Percentiles rank a stretch among this genome's conserved stretches.
Evolutionary conservation across 768 basidiomycete species (phyloP).

Genomic region (Agaricus subrufescens): DNA sequence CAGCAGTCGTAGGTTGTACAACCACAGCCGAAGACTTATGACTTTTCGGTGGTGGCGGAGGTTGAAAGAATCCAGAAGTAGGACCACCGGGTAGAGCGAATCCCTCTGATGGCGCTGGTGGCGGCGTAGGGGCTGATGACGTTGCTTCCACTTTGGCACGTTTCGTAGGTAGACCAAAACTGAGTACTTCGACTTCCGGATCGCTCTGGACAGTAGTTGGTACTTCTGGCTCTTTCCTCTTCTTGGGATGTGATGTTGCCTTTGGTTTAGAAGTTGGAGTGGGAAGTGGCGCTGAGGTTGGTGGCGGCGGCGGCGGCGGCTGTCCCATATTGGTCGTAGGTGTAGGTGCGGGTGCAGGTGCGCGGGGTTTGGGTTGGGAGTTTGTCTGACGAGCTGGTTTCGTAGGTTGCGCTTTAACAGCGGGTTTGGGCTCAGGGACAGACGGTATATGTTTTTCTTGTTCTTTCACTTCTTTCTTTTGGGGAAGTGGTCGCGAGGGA

Average conservation of each 20-base stretch:
- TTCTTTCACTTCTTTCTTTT: constrained; percentile 29
- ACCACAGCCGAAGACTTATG: background rate
- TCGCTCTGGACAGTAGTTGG: background rate
- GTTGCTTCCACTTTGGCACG: constrained; percentile 1
- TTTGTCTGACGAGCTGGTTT: constrained; percentile 26
- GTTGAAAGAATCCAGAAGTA: constrained; percentile 4
- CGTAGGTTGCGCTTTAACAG: constrained; percentile 25
- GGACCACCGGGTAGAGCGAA: constrained; percentile 11
- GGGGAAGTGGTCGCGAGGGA: constrained; percentile 2
- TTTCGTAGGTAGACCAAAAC: constrained; percentile 8
- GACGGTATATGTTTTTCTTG: constrained; percentile 26
- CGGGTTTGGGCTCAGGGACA: constrained; percentile 23
- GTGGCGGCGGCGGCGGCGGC: no score
- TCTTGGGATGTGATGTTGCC: background rate
- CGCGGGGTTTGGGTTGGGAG: constrained; percentile 19
- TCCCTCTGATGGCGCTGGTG: background rate
- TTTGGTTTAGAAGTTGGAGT: constrained; percentile 22
- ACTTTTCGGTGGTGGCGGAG: constrained; percentile 1
- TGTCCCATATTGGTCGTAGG: constrained; percentile 14
- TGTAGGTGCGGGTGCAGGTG: constrained; percentile 1
- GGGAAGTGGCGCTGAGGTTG: constrained; percentile 25
- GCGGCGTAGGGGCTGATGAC: background rate
- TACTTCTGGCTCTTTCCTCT: constrained; percentile 3
- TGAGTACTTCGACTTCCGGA: constrained; percentile 2
- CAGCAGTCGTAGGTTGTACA: background rate